phyloP scores from a whole-genome alignment of 1,284 basidiomycete species.

The Ustilago xerochloae region DNA sequence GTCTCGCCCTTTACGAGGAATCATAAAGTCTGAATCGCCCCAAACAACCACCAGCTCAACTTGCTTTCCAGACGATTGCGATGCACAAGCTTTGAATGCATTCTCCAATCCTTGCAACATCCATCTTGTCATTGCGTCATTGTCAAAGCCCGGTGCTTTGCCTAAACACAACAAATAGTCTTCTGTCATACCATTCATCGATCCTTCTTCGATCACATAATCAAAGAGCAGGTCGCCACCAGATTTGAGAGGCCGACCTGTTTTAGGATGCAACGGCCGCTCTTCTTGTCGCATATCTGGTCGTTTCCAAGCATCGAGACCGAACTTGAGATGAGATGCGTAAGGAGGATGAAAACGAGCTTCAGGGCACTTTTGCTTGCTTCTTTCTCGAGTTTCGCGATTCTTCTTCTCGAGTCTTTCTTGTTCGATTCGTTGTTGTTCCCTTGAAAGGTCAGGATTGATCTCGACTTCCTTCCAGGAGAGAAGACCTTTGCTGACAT shows the following conservation, averaged over 20 bases:
- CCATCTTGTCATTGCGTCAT: slow-evolving; percentile 10
- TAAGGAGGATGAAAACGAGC: slow-evolving; percentile 34
- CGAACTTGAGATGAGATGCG: slow-evolving; percentile 18
- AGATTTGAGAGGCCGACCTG: slow-evolving; percentile 12
- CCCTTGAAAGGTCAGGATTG: slow-evolving; percentile 2
- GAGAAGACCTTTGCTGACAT: slow-evolving; percentile 17
- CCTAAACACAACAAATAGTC: slow-evolving; percentile 31
- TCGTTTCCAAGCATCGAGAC: slow-evolving; percentile 23
- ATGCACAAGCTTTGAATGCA: not conserved
- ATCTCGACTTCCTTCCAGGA: slow-evolving; percentile 12
- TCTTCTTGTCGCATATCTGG: not conserved
- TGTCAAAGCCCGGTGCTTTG: slow-evolving; percentile 23
- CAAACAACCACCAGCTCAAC: slow-evolving; percentile 17
- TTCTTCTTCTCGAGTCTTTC: slow-evolving; percentile 22
- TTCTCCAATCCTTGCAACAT: not conserved
- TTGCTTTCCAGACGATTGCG: slow-evolving; percentile 1
- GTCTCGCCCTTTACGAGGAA: slow-evolving; percentile 19
- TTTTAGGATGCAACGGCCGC: slow-evolving; percentile 18
- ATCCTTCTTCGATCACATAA: slow-evolving; percentile 27
- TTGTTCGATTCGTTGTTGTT: slow-evolving; percentile 7
- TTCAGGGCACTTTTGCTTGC: slow-evolving; percentile 11
- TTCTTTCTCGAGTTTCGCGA: slow-evolving; percentile 9
- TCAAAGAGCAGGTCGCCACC: slow-evolving; percentile 23
- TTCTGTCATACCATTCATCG: slow-evolving; percentile 16
- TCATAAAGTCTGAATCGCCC: slow-evolving; percentile 28